These are phyloP conservation scores for Venturia nashicola DNA, from an alignment of 2,329 filamentous ascomycete genomes.

Conservation along the genomic window DNA sequence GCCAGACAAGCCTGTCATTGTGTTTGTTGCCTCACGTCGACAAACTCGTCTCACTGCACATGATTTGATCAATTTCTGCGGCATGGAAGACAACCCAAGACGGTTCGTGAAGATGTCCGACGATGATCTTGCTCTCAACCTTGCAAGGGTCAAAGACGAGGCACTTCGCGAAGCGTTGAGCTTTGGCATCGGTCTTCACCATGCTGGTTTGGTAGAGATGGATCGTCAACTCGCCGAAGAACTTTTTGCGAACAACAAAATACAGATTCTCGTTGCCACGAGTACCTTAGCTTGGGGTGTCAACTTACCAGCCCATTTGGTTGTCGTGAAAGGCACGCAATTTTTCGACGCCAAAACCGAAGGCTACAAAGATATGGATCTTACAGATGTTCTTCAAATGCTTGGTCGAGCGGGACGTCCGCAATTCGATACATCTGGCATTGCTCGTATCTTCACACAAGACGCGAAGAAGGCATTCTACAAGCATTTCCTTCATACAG, in stretches of 20 bases:
- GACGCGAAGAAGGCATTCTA: slow-evolving; percentile 98
- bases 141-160: slow-evolving; percentile 85
- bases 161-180: slow-evolving; percentile 86
- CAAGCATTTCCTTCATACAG: slow-evolving; percentile 96
- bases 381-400: slow-evolving; percentile 98
- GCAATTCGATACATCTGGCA: slow-evolving; percentile 91
- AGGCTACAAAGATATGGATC: slow-evolving; percentile 96
- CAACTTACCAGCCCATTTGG: slow-evolving; percentile 89
- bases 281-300: slow-evolving; percentile 97
- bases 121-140: slow-evolving; percentile 78
- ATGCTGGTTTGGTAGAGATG: slow-evolving; percentile 90
- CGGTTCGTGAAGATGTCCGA: slow-evolving; percentile 91
- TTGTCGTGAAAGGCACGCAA: slow-evolving; percentile 96
- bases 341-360: slow-evolving; percentile 97
- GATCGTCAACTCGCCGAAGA: slow-evolving; percentile 88
- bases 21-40: slow-evolving; percentile 89
- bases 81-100: slow-evolving; percentile 95
- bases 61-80: slow-evolving; percentile 92
- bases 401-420: slow-evolving; percentile 87
- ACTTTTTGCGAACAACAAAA: slow-evolving; percentile 93
- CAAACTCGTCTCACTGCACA: slow-evolving; percentile 93
- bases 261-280: slow-evolving; percentile 90
- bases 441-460: slow-evolving; percentile 94
- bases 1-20: slow-evolving; percentile 92
- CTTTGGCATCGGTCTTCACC: slow-evolving; percentile 94